Evolutionary conservation across 331 rosid genomes (phyloP), one percentile per base, ranked within the genome.

Genomic region (Erythrophleum ivorense): DNA sequence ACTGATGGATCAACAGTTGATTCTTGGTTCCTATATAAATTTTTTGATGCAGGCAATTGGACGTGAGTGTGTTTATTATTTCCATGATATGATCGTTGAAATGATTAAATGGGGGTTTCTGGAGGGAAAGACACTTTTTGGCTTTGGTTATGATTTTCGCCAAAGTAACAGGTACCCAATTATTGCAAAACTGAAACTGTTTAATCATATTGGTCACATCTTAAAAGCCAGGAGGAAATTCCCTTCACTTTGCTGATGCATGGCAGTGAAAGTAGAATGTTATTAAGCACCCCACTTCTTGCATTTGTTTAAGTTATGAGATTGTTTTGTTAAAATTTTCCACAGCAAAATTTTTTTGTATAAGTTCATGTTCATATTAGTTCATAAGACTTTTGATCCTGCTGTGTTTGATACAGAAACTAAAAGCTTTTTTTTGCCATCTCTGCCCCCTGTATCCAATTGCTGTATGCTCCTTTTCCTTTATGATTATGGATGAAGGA

Each of bases 81-180:
- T 89, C 85, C 99, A 96, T 80, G 98, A 92, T 71, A 86, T 93
- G 99, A 96, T 96, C 41, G 86, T 91, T 75, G 92, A 96, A 90
- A 89, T 96, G 91, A 88, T 81, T 72, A 89, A 78, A 29, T 96
- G 99, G 99, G 99, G 99, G 54, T 94, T 84, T 87, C 81, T 91
- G 82, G 99, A 93, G 85, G 99, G 99, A 54, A 91, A 83, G 71
- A 91, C 99, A 6, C 91, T 96, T 83, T 96, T 96, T 88, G 99
- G 99, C 43, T 96, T 96, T 90, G 99, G 99, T 9, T 96, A 96
- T 84, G 99, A 96, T 85, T 96, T 96, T 85, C 99, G 99, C 70
- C 98, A 96, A 87, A 96, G 99, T 84, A 96, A 92, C 90, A 93
- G 99, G 99, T 95, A 91, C 38, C 68, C 63, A 40, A 54, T 43